These are phyloP conservation scores for Cadophora malorum DNA, from an alignment of 2,329 filamentous ascomycete species.

Conservation along the genomic window DNA sequence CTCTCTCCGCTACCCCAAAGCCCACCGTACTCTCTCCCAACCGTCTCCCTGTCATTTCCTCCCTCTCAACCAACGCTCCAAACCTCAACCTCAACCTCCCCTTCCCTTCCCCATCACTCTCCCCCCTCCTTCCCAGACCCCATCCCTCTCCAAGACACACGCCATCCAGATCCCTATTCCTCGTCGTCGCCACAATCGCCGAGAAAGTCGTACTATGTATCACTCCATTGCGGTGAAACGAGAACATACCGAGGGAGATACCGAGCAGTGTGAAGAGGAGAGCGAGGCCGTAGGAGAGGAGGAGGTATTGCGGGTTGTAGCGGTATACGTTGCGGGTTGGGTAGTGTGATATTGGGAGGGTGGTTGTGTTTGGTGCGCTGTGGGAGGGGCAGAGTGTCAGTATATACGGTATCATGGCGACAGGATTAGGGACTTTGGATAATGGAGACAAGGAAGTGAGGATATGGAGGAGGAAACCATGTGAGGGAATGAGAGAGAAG, in stretches of 20 bases:
- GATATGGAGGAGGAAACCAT: neutral
- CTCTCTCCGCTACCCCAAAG: slow-evolving; percentile 8
- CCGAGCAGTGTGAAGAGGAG: slow-evolving; percentile 15
- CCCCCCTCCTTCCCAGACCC: no score
- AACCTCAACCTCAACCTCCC: slow-evolving; percentile 11
- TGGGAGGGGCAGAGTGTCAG: neutral
- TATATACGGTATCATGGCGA: no score
- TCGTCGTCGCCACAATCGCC: slow-evolving; percentile 29
- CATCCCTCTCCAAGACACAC: no score
- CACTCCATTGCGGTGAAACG: slow-evolving; percentile 29
- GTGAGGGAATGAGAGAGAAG: neutral
- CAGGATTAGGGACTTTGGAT: no score
- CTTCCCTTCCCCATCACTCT: neutral
- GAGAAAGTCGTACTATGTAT: slow-evolving; percentile 33
- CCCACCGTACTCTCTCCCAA: neutral
- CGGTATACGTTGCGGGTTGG: slow-evolving; percentile 24
- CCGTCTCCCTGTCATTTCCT: neutral
- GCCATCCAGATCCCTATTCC: slow-evolving; percentile 27
- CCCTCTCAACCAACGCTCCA: neutral
- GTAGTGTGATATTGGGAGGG: slow-evolving; percentile 3
- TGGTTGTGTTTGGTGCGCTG: slow-evolving; percentile 16
- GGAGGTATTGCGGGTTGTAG: slow-evolving; percentile 20
- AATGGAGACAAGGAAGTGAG: no score
- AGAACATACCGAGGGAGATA: slow-evolving; percentile 19
- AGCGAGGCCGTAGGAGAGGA: slow-evolving; percentile 22